Evolutionary conservation across 208 protist species (phyloP), one percentile per base, ranked within the genome.

Genomic region (Crithidia expoeki): DNA sequence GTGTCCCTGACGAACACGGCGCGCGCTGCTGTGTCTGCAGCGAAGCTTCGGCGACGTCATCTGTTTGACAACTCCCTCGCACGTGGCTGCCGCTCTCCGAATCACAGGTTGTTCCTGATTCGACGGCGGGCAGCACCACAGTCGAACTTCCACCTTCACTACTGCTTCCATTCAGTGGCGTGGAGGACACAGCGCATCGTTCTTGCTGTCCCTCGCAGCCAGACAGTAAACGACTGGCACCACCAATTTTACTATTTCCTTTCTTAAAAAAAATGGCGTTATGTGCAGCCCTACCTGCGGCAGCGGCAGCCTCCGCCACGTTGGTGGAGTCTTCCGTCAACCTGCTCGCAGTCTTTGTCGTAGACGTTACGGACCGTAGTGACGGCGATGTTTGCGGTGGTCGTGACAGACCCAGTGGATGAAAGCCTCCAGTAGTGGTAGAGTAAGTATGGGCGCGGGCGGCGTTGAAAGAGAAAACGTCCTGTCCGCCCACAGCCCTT

Each of bases 351-450:
- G 56, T 2, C 36, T 49, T 49, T 4, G 23, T 14, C 21, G 21
- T 5, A 49, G 36, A 5, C 30, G 33, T 40, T 23, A 55, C 9
- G 17, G 47, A 38, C 17, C 28, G 12, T 16, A 27, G 17, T 57
- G 19, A 34, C 58, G 38, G 38, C 1, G 56, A 49, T 19, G 33
- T 25, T 34, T 17, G 19, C 30, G 42, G 44, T 33, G 55, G 12
- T 47, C 21, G 56, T 56, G 55, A 44, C 9, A 58, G 32, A 21
- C 42, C 50, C n/a, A n/a, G n/a, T n/a, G n/a, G n/a, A n/a, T n/a
- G n/a, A n/a, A n/a, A n/a, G n/a, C n/a, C n/a, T n/a, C n/a, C n/a
- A n/a, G n/a, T n/a, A n/a, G n/a, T n/a, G n/a, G n/a, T n/a, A n/a
- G n/a, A n/a, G n/a, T n/a, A n/a, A n/a, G n/a, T n/a, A n/a, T n/a